Conservation (phyloP, 208 protist genomes). For the Leishmania gerbilli region DNA sequence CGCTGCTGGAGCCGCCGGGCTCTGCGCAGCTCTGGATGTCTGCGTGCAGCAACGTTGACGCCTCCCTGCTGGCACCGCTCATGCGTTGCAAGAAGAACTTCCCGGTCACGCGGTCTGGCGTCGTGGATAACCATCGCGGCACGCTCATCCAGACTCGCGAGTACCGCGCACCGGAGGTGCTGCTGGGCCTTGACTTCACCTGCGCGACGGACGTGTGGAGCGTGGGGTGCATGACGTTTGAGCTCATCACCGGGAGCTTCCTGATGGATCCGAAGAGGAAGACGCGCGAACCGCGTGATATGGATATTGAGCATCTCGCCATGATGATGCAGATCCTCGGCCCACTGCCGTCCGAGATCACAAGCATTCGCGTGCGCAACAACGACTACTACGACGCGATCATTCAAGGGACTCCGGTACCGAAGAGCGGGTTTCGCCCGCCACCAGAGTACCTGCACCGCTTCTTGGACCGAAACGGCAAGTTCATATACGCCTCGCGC, state of each 20-base stretch:
- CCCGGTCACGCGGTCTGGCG: constrained; percentile 49
- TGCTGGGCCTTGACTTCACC: constrained; percentile 89
- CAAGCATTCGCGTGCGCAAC: constrained; percentile 41
- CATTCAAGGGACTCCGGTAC: not conserved
- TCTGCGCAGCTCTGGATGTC: constrained; percentile 18
- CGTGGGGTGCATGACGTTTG: constrained; percentile 90
- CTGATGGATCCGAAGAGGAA: constrained; percentile 87
- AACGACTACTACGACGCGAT: constrained; percentile 44
- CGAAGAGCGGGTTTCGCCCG: constrained; percentile 7
- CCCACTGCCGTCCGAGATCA: constrained; percentile 57
- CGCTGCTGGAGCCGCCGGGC: constrained; percentile 50
- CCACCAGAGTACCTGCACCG: constrained; percentile 66
- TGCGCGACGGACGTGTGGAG: constrained; percentile 90
- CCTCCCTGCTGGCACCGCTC: constrained; percentile 33
- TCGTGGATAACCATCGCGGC: constrained; percentile 62
- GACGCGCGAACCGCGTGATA: constrained; percentile 52
- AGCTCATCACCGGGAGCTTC: constrained; percentile 87
- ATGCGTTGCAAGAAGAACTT: constrained; percentile 67
- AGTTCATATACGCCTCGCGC: constrained; percentile 61
- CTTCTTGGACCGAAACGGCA: constrained; percentile 58
- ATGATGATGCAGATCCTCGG: constrained; percentile 90
- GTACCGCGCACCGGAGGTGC: constrained; percentile 91
- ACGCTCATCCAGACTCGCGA: constrained; percentile 91
- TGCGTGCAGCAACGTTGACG: constrained; percentile 22
- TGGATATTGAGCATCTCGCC: constrained; percentile 74